phyloP scores from a whole-genome alignment of 768 basidiomycete genomes.

The Candolleomyces eurysporus region DNA sequence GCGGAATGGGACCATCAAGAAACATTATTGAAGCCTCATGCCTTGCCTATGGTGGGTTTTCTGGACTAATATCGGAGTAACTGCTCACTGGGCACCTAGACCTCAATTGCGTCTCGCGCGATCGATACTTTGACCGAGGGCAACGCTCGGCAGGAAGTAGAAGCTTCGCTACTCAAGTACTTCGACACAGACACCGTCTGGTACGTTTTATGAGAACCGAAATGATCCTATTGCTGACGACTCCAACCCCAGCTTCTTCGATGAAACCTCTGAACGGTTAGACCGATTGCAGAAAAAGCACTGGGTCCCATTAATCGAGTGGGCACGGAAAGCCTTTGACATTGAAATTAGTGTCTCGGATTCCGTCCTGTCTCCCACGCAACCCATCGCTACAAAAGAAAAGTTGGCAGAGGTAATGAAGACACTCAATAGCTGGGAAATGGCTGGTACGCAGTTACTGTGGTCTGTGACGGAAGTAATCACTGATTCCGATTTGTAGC shows the following conservation, averaged over 20 bases:
- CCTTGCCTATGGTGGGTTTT: conserved; percentile 77
- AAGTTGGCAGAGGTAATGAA: conserved; percentile 58
- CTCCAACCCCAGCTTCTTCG: conserved; percentile 63
- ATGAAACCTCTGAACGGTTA: conserved; percentile 71
- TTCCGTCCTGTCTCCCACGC: conserved; percentile 68
- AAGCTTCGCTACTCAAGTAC: conserved; percentile 72
- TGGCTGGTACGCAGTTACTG: conserved; percentile 67
- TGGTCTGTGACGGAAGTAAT: neutral
- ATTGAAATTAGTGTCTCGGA: conserved; percentile 68
- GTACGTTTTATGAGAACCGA: conserved; percentile 36
- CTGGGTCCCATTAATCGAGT: conserved; percentile 86
- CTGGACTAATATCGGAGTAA: neutral
- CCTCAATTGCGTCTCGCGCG: conserved; percentile 86
- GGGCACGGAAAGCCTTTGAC: conserved; percentile 67
- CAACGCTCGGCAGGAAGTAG: conserved; percentile 57
- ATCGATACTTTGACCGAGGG: conserved; percentile 72
- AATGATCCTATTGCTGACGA: neutral
- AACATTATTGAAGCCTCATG: conserved; percentile 81
- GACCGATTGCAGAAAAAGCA: conserved; percentile 75
- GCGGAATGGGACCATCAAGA: conserved; percentile 97
- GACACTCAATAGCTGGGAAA: conserved; percentile 75
- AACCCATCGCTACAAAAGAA: conserved; percentile 65
- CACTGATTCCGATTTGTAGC: conserved; percentile 41
- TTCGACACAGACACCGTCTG: conserved; percentile 94
- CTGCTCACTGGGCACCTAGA: conserved; percentile 46